phyloP scores from a whole-genome alignment of 768 basidiomycete species.

The Tulasnella sp. region DNA sequence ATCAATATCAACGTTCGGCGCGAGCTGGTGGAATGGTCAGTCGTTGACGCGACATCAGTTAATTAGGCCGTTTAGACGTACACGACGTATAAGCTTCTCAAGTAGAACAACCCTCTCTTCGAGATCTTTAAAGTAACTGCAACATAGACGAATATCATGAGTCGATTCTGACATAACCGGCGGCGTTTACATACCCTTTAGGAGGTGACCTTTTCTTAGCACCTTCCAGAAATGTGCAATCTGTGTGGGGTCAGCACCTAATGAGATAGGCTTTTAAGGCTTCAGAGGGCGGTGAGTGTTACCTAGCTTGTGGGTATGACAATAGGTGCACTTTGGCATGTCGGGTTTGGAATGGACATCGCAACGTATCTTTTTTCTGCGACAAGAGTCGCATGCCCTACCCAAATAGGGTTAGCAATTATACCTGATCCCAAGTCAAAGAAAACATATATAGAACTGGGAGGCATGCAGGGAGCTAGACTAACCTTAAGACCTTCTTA shows the following conservation, averaged over 20 bases:
- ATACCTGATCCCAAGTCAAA: too few species aligned
- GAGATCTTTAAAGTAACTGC: slow-evolving; percentile 13
- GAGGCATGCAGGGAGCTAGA: background rate
- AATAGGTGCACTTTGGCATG: slow-evolving; percentile 15
- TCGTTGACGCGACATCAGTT: slow-evolving; percentile 20
- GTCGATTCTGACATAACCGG: background rate
- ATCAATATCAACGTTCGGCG: background rate
- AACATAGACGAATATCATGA: background rate
- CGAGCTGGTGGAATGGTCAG: background rate
- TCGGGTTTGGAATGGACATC: slow-evolving; percentile 3
- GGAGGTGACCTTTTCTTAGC: slow-evolving; percentile 47
- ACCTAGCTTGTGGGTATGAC: slow-evolving; percentile 41
- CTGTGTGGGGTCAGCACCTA: slow-evolving; percentile 26
- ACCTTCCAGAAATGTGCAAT: slow-evolving; percentile 42
- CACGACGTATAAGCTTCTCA: background rate
- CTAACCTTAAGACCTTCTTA: slow-evolving; percentile 10
- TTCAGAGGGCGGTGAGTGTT: slow-evolving; percentile 30
- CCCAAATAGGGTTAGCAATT: background rate
- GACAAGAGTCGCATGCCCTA: slow-evolving; percentile 65
- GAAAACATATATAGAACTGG: too few species aligned
- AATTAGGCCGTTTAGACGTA: background rate
- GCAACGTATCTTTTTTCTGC: slow-evolving; percentile 65
- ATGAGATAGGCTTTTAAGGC: slow-evolving; percentile 24
- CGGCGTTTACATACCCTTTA: slow-evolving; percentile 39
- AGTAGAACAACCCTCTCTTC: background rate